phyloP scores from a whole-genome alignment of 208 protist species.

The Leishmania aethiopica region DNA sequence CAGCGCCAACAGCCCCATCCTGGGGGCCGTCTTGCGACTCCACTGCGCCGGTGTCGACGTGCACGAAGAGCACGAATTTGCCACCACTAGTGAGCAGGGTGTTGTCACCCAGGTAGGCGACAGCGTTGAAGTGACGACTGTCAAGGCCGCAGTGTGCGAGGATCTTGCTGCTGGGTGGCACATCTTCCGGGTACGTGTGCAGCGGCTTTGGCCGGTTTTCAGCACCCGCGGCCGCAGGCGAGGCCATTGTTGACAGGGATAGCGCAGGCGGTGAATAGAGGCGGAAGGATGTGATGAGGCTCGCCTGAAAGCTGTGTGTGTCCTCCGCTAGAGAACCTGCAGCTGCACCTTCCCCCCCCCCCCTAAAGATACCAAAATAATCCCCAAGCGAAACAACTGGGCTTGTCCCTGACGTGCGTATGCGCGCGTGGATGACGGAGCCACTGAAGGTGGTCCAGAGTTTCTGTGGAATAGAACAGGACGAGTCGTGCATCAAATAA shows the following conservation, averaged over 20 bases:
- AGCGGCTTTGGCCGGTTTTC: constrained; percentile 48
- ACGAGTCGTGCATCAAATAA: not conserved
- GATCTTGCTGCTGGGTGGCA: constrained; percentile 39
- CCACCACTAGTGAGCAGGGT: constrained; percentile 74
- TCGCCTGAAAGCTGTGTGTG: not conserved
- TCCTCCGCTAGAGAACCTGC: not conserved
- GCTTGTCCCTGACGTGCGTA: not conserved
- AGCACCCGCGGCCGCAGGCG: not conserved
- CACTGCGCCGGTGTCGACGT: constrained; percentile 53
- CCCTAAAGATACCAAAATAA: not conserved
- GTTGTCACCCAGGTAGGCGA: constrained; percentile 58
- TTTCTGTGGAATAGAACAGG: not conserved
- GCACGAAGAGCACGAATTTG: constrained; percentile 85
- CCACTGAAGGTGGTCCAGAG: not conserved
- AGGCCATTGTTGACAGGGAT: not conserved
- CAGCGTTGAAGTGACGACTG: constrained; percentile 62
- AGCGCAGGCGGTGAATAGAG: not conserved
- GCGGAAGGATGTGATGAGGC: not conserved
- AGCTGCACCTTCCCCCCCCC: not conserved
- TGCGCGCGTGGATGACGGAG: not conserved
- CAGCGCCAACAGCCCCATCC: constrained; percentile 61
- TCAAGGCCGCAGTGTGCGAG: constrained; percentile 74
- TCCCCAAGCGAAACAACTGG: not conserved
- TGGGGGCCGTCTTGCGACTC: constrained; percentile 59
- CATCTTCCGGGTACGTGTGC: constrained; percentile 63